Evolutionary conservation across 2,329 filamentous ascomycete species (phyloP).

Genomic region (Apiospora koreana): DNA sequence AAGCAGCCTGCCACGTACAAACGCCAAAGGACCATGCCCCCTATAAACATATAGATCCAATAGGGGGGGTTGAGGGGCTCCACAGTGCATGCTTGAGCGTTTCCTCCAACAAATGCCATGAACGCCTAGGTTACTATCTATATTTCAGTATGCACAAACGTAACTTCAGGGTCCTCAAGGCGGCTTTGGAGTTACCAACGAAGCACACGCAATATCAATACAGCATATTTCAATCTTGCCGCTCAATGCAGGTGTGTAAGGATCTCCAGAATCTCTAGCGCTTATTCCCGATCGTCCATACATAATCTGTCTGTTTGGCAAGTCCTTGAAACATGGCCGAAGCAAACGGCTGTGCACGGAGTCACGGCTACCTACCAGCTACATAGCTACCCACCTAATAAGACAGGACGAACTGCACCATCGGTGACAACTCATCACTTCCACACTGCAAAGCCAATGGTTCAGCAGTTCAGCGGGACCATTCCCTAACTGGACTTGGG

Average conservation of each 20-base stretch:
- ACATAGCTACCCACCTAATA: not conserved
- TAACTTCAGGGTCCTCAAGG: not conserved
- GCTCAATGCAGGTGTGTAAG: not conserved
- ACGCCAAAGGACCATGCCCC: not conserved
- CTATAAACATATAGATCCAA: not conserved
- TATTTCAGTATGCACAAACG: not conserved
- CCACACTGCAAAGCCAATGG: not conserved
- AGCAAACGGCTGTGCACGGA: too few species aligned
- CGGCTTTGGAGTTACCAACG: not conserved
- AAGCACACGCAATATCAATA: not conserved
- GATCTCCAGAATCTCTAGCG: not conserved
- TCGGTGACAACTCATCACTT: not conserved
- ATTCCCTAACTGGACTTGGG: not conserved
- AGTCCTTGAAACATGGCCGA: not conserved
- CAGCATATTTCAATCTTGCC: not conserved
- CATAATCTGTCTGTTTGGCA: not conserved
- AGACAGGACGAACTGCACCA: conserved; percentile 3
- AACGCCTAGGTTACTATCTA: not conserved
- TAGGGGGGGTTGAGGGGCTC: not conserved
- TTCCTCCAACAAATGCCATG: not conserved
- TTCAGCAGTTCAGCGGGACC: not conserved
- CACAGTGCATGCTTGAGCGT: not conserved
- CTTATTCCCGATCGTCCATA: not conserved
- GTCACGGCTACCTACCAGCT: too few species aligned
- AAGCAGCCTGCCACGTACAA: not conserved